Percentiles rank a stretch among this genome's conserved stretches.
Evolutionary conservation across 2,329 filamentous ascomycete species (phyloP).

Genomic region (Colletotrichum tropicicola): DNA sequence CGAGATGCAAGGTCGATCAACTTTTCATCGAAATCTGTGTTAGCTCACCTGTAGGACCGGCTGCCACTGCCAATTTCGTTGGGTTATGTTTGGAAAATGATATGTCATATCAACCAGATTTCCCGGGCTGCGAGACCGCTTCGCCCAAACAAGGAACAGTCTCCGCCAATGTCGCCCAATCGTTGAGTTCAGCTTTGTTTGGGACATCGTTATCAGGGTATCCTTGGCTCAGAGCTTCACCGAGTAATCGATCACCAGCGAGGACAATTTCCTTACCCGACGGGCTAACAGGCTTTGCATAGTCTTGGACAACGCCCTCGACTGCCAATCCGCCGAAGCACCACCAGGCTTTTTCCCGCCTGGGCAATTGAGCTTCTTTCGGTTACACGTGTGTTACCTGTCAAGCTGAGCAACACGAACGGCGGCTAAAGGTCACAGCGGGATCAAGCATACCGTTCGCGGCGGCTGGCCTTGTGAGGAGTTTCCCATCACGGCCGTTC

Average conservation of each 20-base stretch:
- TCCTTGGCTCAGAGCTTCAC: not conserved
- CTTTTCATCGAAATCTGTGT: not conserved
- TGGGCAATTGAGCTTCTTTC: not conserved
- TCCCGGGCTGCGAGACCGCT: not conserved
- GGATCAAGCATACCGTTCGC: not conserved
- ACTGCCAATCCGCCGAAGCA: not conserved
- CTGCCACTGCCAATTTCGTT: not conserved
- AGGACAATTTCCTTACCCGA: too few species aligned
- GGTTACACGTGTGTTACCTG: not conserved
- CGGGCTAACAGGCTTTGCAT: too few species aligned
- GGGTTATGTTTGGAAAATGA: slow-evolving; percentile 4
- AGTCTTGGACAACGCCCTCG: too few species aligned
- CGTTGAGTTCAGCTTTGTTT: not conserved
- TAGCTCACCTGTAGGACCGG: not conserved
- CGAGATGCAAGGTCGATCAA: slow-evolving; percentile 24
- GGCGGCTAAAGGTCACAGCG: not conserved
- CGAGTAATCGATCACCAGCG: not conserved
- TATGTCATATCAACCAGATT: slow-evolving; percentile 13
- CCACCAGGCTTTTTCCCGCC: not conserved
- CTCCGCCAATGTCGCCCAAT: not conserved
- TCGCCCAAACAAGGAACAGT: not conserved
- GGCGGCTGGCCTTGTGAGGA: not conserved
- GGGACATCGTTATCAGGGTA: not conserved
- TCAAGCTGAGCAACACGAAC: not conserved
- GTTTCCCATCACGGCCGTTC: not conserved